Base-by-base conservation (phyloP, 169 alveolate species). In the Plasmodium gallinaceum region DNA sequence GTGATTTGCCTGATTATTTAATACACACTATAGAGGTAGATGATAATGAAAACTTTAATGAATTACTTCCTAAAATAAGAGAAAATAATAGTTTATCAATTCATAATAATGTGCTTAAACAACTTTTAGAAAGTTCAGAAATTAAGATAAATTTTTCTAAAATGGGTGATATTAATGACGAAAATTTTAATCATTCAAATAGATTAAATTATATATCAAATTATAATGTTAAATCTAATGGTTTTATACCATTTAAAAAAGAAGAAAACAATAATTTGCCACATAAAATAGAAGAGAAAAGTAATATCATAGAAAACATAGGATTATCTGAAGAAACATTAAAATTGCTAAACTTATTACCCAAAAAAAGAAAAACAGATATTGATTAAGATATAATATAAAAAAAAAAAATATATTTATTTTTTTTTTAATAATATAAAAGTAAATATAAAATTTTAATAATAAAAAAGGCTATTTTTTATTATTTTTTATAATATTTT, bases 251-350 rank as follows among this genome's bases (percentile, higher is more conserved):
- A 64, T 76, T 24, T 68, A 62, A 64, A 76, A 76, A 46, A 39
- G 75, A 76, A 57, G 61, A 65, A 37, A 8, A 45, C 37, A 80
- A 65, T 39, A 66, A 37, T 26, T 37, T 18, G 10, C 51, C 52
- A 58, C 54, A 51, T 70, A 80, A 80, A 61, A 80, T 8, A 8
- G 90, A 80, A 20, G 90, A 80, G 32, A 68, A 80, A 60, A 20
- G n/a, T 37, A 80, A 60, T 61, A 24, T 48, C 32, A 80, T 80
- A 51, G 83, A 65, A 66, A 54, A 80, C 16, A 80, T 80, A 58
- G 90, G 90, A 7, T 65, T 80, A 37, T 80, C 90, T 24, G 90
- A 80, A 42, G 90, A 80, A 42, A 80, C 90, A 61, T 22, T 80
- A 54, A 80, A 80, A 51, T 58, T 80, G 72, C 72, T 80, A 24